phyloP scores from a whole-genome alignment of 1,284 basidiomycete genomes.

The Boletus sp. region DNA sequence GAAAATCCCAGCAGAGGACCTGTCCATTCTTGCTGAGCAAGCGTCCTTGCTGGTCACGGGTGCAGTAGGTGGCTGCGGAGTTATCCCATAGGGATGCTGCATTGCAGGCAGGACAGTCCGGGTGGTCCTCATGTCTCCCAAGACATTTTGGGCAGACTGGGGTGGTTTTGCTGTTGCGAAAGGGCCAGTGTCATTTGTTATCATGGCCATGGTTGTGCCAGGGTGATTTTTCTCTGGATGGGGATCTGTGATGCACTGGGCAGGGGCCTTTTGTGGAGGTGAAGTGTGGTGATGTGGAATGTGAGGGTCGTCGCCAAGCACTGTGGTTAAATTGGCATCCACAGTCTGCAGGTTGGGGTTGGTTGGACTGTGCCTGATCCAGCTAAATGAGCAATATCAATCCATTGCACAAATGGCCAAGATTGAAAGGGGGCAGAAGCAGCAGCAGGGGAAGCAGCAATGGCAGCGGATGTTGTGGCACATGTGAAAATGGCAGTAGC shows the following conservation, averaged over 20 bases:
- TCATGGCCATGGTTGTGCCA: not conserved
- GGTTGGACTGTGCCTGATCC: not conserved
- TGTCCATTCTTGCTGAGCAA: conserved; percentile 2
- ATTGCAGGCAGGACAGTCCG: not conserved
- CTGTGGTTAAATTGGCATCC: not conserved
- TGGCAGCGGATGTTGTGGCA: no score
- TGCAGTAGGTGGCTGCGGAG: not conserved
- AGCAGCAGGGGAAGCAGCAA: not conserved
- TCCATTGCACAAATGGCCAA: no score
- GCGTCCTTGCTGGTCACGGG: not conserved
- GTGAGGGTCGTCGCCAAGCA: not conserved
- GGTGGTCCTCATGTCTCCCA: not conserved
- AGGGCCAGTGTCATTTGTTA: not conserved
- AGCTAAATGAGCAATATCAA: no score
- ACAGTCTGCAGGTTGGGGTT: not conserved
- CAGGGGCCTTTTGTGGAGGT: not conserved
- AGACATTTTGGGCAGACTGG: conserved; percentile 8
- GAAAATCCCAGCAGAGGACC: conserved; percentile 8
- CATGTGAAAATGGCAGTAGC: not conserved
- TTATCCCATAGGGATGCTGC: conserved; percentile 1
- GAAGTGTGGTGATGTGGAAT: not conserved
- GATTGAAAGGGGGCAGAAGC: no score
- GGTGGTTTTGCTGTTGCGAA: not conserved
- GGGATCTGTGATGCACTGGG: not conserved
- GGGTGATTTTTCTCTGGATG: not conserved